Evolutionary conservation across 345 rosid genomes (phyloP), one percentile per base, ranked within the genome.

Genomic region (Leavenworthia alabamica): DNA sequence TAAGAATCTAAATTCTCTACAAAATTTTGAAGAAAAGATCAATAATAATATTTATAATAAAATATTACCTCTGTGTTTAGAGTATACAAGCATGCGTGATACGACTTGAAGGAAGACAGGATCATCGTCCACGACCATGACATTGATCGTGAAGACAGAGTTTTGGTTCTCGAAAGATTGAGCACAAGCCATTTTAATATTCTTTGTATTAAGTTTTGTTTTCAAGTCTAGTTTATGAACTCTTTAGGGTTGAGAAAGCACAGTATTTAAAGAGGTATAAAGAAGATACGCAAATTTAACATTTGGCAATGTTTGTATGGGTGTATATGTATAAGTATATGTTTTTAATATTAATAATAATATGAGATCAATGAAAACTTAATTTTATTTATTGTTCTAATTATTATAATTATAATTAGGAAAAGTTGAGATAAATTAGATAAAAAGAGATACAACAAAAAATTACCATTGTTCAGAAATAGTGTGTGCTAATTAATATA

Each of bases 41-140:
- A 26, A 6, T 37, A 26, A 6, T 37, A 37, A 39, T 3, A 37
- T 67, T 14, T 12, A 3, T 51, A 24, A 12, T 33, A 24, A 36
- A 12, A 33, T n/a, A 16, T 15, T 76, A 87, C 96, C 96, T 78
- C 65, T 62, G 22, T 70, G 73, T 8, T 65, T 13, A 45, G 76
- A 78, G 4, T 41, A 41, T 49, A 45, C 66, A 24, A 90, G 86
- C 81, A 70, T 71, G 5, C 79, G 67, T 33, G 90, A 75, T 24
- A 82, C 64, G 17, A 83, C 9, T n/a, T 70, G 12, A n/a, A 82
- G 86, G 35, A 75, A 74, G 1, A 78, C 63, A 23, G 69, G 52
- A 75, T 87, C 90, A 46, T 87, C 93, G 31, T 87, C 96, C 19
- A 87, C 93, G 13, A 83, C 74, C 73, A 85, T 44, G 65, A 87